A percentile compares a stretch with the other conserved stretches of the same genome.
phyloP scores from a whole-genome alignment of 768 basidiomycete genomes.

The Leccinum truebloodii region DNA sequence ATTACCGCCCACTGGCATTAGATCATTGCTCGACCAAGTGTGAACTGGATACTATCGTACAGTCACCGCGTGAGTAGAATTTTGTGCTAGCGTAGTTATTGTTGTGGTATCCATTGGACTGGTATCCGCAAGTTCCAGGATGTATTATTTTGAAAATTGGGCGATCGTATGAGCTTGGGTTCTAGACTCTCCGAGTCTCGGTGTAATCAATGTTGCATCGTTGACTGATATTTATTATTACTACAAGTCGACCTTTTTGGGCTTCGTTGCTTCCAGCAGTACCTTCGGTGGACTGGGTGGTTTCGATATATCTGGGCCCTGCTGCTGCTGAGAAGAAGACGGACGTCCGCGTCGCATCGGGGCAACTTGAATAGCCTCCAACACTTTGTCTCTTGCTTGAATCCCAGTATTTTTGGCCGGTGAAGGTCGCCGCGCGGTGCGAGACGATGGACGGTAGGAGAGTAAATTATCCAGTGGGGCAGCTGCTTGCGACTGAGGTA shows the following conservation, averaged over 20 bases:
- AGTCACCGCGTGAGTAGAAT: too few relatives aligned
- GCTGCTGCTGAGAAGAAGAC: constrained; percentile 36
- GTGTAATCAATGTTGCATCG: too few relatives aligned
- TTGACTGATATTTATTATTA: too few relatives aligned
- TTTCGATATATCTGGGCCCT: constrained; percentile 34
- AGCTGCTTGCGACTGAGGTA: constrained; percentile 28
- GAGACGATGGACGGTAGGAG: constrained; percentile 35
- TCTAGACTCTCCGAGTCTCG: too few relatives aligned
- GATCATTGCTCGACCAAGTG: too few relatives aligned
- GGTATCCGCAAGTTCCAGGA: too few relatives aligned
- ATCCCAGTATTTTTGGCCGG: constrained; percentile 48
- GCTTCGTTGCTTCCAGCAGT: constrained; percentile 15
- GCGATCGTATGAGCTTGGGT: too few relatives aligned
- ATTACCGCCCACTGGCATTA: too few relatives aligned
- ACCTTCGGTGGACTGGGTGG: constrained; percentile 24
- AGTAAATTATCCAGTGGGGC: constrained; percentile 41
- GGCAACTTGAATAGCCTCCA: constrained; percentile 72
- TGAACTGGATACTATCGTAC: too few relatives aligned
- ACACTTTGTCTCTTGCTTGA: constrained; percentile 73
- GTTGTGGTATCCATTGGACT: too few relatives aligned
- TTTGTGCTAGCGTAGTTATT: too few relatives aligned
- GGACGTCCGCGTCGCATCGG: constrained; percentile 78
- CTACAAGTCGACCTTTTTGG: constrained; percentile 31
- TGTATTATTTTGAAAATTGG: too few relatives aligned
- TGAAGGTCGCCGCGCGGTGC: constrained; percentile 17